Conservation (phyloP, 257 asterid species). For the Solanum tacnaense region DNA sequence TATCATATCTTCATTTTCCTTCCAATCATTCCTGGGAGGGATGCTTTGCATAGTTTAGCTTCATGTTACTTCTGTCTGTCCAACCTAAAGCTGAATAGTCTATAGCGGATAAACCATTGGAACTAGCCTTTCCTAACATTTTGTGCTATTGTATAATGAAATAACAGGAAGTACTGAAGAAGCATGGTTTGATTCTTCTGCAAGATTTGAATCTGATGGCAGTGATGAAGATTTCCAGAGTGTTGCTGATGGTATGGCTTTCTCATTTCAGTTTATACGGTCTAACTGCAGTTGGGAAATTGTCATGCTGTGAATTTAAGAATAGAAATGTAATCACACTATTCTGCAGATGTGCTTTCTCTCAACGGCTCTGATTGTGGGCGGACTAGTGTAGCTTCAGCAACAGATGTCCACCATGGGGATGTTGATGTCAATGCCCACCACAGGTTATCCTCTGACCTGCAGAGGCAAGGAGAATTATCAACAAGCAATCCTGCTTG, state of each 20-base stretch:
- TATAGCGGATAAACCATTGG: background rate
- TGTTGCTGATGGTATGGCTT: constrained; percentile 47
- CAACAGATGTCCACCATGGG: constrained; percentile 10
- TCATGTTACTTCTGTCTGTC: background rate
- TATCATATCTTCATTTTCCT: background rate
- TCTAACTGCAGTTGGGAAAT: background rate
- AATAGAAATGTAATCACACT: background rate
- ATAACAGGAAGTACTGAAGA: constrained; percentile 64
- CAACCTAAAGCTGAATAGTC: background rate
- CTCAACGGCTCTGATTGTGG: constrained; percentile 34
- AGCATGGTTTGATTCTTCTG: constrained; percentile 84
- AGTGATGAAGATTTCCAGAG: constrained; percentile 92
- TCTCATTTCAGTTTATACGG: background rate
- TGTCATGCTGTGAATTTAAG: background rate
- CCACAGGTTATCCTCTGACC: constrained; percentile 14
- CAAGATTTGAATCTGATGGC: constrained; percentile 68
- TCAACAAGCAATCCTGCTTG: constrained; percentile 26
- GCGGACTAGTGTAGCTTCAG: constrained; percentile 11
- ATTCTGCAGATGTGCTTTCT: constrained; percentile 47
- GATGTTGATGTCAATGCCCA: constrained; percentile 22
- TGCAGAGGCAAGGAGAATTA: constrained; percentile 19
- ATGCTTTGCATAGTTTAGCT: background rate
- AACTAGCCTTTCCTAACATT: background rate
- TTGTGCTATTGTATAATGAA: background rate
- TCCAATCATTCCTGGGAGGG: background rate